Base-by-base conservation (phyloP, 106 monocot genomes). In the Dioscorea alata region DNA sequence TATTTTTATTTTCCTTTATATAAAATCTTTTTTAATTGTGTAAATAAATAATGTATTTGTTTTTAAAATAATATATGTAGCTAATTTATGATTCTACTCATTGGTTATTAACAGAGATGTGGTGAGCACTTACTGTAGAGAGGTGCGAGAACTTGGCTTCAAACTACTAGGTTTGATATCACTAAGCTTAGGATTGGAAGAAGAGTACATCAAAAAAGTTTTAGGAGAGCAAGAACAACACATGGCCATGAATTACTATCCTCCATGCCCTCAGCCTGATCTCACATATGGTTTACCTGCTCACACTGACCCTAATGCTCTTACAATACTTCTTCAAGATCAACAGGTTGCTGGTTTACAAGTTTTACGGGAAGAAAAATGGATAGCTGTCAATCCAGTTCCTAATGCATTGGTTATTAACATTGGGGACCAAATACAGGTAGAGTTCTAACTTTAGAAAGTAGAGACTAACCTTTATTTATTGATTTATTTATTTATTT, bases 241-340 rank as follows among this genome's bases (percentile, higher is more conserved):
- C 69, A 96, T 96, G 96, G 96, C 96, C 13, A 58, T 97, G 14
- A 97, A 97, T 73, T 92, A 81, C 79, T 97, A 97, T 69, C 96
- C 96, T 4, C 74, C 53, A 12, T 97, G 96, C 69, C 96, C 96
- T 8, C 74, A 82, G 31, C 92, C 96, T 6, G 92, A 97, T 13
- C 82, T 92, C 58, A 97, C 96, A 0, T 92, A 67, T 19, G 96
- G 96, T n/a, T 78, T 97, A 22, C 92, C 81, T 2, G 78, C 86
- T 14, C 96, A 97, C 74, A 92, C 96, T 1, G 96, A 97, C 50
- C 92, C 92, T 21, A 89, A 92, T 23, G 92, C 86, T 2, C 78
- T 97, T 49, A 97, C 96, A 5, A 85, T 97, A 50, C 86, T 97
- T 42, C 86, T 92, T 28, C 92, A 86, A 53, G 96, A 97, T 50